Base-by-base conservation (phyloP, 768 basidiomycete genomes). In the Boletus vinaceobasis region DNA sequence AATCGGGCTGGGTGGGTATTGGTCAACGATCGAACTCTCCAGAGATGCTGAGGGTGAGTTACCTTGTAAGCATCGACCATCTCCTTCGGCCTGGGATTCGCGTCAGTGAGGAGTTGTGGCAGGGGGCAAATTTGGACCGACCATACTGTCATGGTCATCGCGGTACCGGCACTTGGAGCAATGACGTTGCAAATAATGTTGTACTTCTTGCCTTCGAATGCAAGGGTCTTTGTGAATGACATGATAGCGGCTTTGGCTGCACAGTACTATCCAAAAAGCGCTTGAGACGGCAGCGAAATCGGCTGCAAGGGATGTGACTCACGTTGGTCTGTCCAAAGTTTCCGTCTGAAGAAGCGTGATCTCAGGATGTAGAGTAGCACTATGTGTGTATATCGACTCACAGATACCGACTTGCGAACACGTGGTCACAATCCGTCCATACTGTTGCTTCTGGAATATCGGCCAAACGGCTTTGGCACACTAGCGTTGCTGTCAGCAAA, bases 401-500 rank as follows among this genome's bases (percentile, higher is more conserved):
- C 93, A 93, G 50, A 98, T 85, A 55, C 95, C 96, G 47, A 93
- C 93, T 67, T 87, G 86, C 2, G 94, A 98, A 56, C 85, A 82
- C n/a, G 94, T 98, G 31, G 90, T 96, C 49, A 98, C 82, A 65
- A 99, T 94, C 42, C 97, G 85, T 29, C 97, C 97, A 67, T 86
- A 97, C 73, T 93, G 93, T 70, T 98, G 96, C 74, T 93, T 88
- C 72, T 90, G 88, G 83, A 99, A 98, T 62, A 92, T 75, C 1
- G 95, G 93, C 97, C 97, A 99, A 26, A 91, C 88, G 6, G 96
- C 97, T 66, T 96, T 90, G 29, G 84, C 87, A 59, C 93, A 94
- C 89, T 93, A 56, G 7, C n/a, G 45, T 17, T 9, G 38, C 5
- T 6, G n/a, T 66, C 38, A 59, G 50, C 15, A 42, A 45, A 42